These are phyloP conservation scores for Kluyveromyces nonfermentans DNA, from an alignment of 805 yeast genomes.

Conservation along the genomic window DNA sequence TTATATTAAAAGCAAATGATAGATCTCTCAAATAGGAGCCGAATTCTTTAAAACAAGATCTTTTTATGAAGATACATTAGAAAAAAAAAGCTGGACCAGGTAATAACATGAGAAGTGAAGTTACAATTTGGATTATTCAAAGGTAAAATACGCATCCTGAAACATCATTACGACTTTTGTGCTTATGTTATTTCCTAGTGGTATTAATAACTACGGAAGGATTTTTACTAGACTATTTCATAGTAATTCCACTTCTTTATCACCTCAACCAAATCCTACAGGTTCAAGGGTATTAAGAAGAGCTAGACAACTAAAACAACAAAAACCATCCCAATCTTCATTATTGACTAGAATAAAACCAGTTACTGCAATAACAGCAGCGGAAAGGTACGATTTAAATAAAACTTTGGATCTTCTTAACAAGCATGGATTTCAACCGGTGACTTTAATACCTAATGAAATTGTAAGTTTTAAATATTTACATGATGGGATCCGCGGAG, in stretches of 20 bases:
- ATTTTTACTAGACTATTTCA: background rate
- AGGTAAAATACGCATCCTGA: no score
- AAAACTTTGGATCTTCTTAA: conserved; percentile 29
- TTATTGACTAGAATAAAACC: conserved; percentile 24
- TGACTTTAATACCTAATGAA: conserved; percentile 57
- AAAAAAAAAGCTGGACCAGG: no score
- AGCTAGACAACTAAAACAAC: conserved; percentile 1
- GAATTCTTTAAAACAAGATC: no score
- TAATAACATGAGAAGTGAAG: no score
- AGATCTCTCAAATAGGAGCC: no score
- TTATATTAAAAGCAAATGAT: no score
- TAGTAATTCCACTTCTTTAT: background rate
- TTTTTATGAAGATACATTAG: no score
- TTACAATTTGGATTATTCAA: no score
- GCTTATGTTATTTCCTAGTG: background rate
- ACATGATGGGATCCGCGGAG: conserved; percentile 32
- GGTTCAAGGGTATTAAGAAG: background rate
- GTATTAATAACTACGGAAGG: background rate
- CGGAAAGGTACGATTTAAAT: conserved; percentile 59
- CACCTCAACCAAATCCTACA: background rate
- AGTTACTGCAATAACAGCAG: conserved; percentile 62
- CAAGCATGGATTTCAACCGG: conserved; percentile 28
- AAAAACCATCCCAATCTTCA: background rate
- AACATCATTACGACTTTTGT: background rate
- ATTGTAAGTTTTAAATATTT: conserved; percentile 46